These are phyloP conservation scores for Elsinoe perseae DNA, from an alignment of 2,329 filamentous ascomycete genomes.

Conservation along the genomic window DNA sequence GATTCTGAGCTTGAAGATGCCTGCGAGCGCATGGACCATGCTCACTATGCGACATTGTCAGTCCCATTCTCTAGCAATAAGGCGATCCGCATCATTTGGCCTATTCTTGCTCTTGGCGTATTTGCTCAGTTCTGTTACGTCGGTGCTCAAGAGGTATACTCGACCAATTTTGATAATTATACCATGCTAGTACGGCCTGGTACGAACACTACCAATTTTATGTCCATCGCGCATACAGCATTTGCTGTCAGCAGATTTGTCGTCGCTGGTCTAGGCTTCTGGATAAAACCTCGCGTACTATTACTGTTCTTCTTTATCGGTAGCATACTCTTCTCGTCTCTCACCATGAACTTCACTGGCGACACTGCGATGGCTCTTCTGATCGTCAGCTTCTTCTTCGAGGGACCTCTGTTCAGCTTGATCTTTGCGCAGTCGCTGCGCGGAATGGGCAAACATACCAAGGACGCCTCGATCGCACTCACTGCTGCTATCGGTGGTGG, in stretches of 20 bases:
- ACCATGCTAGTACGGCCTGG: conserved; percentile 34
- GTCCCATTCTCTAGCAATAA: conserved; percentile 17
- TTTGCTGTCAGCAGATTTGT: conserved; percentile 54
- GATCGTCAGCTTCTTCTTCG: conserved; percentile 51
- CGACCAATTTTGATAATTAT: conserved; percentile 42
- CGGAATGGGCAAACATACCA: conserved; percentile 51
- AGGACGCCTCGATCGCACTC: conserved; percentile 47
- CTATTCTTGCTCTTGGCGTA: conserved; percentile 48
- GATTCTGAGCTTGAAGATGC: conserved; percentile 52
- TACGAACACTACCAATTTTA: conserved; percentile 35
- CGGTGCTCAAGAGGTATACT: conserved; percentile 51
- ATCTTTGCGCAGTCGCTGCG: conserved; percentile 53
- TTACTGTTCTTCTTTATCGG: conserved; percentile 48
- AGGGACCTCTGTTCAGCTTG: conserved; percentile 53
- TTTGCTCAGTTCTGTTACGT: conserved; percentile 54
- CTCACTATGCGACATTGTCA: conserved; percentile 39
- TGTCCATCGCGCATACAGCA: conserved; percentile 49
- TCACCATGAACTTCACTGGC: conserved; percentile 45
- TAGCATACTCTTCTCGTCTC: conserved; percentile 44
- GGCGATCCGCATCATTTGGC: conserved; percentile 46
- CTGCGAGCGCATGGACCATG: conserved; percentile 44
- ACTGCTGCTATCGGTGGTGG: conserved; percentile 49
- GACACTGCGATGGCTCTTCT: conserved; percentile 40
- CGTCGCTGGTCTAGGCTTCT: conserved; percentile 45
- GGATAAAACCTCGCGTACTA: conserved; percentile 52